phyloP scores from a whole-genome alignment of 1,139 yeast species.

The Pichia sp. region DNA sequence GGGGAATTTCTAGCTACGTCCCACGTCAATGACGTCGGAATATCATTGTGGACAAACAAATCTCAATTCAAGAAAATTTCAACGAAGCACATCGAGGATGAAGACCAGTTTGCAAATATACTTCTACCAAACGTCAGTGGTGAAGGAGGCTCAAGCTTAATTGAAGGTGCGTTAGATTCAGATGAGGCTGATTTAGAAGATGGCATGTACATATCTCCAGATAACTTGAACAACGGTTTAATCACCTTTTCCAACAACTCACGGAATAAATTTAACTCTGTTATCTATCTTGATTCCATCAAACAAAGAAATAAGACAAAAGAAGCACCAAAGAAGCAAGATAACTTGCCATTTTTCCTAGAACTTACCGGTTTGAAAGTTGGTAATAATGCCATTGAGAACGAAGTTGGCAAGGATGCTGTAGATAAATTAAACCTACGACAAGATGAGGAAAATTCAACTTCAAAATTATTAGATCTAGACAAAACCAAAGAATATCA shows the following conservation, averaged over 20 bases:
- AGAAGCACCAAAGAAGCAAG: slow-evolving; percentile 85
- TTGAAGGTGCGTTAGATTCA: slow-evolving; percentile 71
- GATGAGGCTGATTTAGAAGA: slow-evolving; percentile 26
- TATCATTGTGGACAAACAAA: slow-evolving; percentile 87
- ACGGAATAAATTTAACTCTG: slow-evolving; percentile 70
- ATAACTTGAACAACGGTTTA: slow-evolving; percentile 60
- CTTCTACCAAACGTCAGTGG: slow-evolving; percentile 77
- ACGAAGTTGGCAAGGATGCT: slow-evolving; percentile 52
- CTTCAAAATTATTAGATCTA: slow-evolving; percentile 24
- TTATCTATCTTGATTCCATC: slow-evolving; percentile 78
- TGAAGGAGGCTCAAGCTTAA: slow-evolving; percentile 67
- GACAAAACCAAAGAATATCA: slow-evolving; percentile 33
- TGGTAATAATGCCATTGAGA: slow-evolving; percentile 64
- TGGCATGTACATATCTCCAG: slow-evolving; percentile 47
- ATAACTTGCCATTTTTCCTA: slow-evolving; percentile 77
- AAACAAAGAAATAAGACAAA: slow-evolving; percentile 83
- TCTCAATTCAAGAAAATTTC: slow-evolving; percentile 75
- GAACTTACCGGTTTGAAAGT: slow-evolving; percentile 59
- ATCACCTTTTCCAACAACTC: slow-evolving; percentile 76
- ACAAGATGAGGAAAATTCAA: slow-evolving; percentile 7
- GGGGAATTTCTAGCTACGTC: slow-evolving; percentile 93
- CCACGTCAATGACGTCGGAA: slow-evolving; percentile 87
- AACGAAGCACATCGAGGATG: slow-evolving; percentile 72
- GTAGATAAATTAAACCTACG: slow-evolving; percentile 23
- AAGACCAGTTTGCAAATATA: slow-evolving; percentile 59